phyloP scores from a whole-genome alignment of 2,329 filamentous ascomycete genomes.

The Sporothrix sp. region DNA sequence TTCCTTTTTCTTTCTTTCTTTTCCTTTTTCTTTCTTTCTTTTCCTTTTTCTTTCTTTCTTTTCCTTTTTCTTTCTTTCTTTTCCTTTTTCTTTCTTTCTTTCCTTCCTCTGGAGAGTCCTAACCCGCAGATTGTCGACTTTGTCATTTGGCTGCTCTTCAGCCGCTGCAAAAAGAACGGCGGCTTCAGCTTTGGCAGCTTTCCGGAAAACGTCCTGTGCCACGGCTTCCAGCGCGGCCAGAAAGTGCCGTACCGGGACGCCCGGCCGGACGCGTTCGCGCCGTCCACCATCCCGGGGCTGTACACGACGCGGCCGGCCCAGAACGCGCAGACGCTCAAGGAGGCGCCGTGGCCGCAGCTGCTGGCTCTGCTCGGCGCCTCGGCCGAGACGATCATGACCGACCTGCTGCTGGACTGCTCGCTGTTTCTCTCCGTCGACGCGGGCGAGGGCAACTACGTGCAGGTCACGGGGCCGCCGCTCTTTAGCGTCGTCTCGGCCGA shows the following conservation, averaged over 20 bases:
- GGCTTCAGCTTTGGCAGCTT: neutral
- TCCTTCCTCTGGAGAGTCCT: too few relatives aligned
- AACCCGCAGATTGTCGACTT: constrained; percentile 61
- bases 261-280: neutral
- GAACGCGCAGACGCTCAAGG: constrained; percentile 59
- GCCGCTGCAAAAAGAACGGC: constrained; percentile 35
- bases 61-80: too few relatives aligned
- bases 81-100: too few relatives aligned
- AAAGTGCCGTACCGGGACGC: constrained; percentile 11
- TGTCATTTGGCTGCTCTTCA: constrained; percentile 68
- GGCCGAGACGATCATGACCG: constrained; percentile 68
- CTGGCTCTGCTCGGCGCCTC: constrained; percentile 63
- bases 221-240: constrained; percentile 59
- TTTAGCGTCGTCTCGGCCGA: constrained; percentile 17
- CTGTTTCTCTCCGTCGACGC: constrained; percentile 57
- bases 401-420: constrained; percentile 66
- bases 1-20: neutral
- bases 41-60: too few relatives aligned
- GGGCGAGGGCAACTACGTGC: constrained; percentile 58
- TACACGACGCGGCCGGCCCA: constrained; percentile 56
- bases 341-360: constrained; percentile 63
- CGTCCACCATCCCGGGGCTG: constrained; percentile 51
- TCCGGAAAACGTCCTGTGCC: constrained; percentile 51
- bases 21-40: too few relatives aligned
- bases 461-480: constrained; percentile 57